Percentiles rank a stretch among this genome's conserved stretches.
These are phyloP conservation scores for Ophiostoma sp. DNA, from an alignment of 2,329 filamentous ascomycete genomes.

Conservation along the genomic window DNA sequence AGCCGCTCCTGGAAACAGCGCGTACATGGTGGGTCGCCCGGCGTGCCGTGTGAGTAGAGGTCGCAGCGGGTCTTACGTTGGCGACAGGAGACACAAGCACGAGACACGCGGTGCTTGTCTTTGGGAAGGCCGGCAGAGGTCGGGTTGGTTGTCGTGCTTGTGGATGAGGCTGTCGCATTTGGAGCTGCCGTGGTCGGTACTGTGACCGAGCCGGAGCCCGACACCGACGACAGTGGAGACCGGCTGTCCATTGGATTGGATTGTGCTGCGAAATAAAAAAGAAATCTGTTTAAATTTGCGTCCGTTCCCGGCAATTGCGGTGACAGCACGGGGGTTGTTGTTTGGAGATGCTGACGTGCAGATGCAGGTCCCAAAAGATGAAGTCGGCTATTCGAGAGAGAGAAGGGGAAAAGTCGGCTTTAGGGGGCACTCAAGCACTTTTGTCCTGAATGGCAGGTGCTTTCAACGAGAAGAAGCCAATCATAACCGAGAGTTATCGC, in stretches of 20 bases:
- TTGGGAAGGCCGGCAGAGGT: background rate
- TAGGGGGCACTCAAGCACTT: background rate
- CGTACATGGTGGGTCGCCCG: constrained; percentile 38
- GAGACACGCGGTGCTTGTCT: constrained; percentile 23
- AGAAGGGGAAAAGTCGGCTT: background rate
- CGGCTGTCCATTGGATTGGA: background rate
- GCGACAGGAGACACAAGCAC: constrained; percentile 24
- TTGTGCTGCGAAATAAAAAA: background rate
- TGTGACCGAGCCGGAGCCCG: background rate
- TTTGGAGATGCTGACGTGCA: background rate
- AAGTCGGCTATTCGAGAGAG: constrained; percentile 6
- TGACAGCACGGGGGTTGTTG: background rate
- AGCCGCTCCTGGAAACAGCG: constrained; percentile 42
- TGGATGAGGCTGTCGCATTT: background rate
- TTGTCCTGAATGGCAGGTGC: background rate
- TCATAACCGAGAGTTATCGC: background rate
- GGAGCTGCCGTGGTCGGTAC: background rate
- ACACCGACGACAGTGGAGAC: background rate
- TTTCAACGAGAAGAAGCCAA: background rate
- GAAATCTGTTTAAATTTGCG: background rate
- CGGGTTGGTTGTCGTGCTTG: background rate
- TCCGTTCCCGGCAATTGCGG: background rate
- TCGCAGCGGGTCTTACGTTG: constrained; percentile 25
- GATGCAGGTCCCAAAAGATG: background rate
- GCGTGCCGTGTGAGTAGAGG: constrained; percentile 37